Base-by-base conservation (phyloP, 2,329 filamentous ascomycete genomes). In the Diplodia seriata region DNA sequence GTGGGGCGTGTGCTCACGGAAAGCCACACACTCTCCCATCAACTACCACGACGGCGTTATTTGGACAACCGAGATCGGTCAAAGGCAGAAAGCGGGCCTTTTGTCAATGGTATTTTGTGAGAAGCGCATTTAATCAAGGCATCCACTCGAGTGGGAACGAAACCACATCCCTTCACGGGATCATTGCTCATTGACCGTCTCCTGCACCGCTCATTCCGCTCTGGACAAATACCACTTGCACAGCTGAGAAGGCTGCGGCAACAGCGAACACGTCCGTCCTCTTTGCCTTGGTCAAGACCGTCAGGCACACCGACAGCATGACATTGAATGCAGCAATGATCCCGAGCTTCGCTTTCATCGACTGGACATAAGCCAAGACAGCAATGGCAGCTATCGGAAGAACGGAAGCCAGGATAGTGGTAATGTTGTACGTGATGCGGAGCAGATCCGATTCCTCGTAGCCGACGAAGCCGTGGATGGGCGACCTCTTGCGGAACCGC, bases 221-320 rank as follows among this genome's bases (percentile, higher is more conserved):
- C 38, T 66, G 63, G 8, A 57, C 53, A 20, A 66, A 66, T 3
- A 57, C 63, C 3, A 66, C 63, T 7, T 66, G 63, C 6, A 66
- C 43, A 15, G 63, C 63, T 7, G 63, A 55, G 33, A 66, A 66
- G 2, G 63, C 38, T 8, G 53, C 51, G 4, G 53, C 23, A 15
- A 57, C 53, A 1, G 63, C 63, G 33, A 66, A 66, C 4, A 57
- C 49, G 0, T 66, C 63, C 8, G 38, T 66, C 5, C 51, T 40
- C 26, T 49, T 66, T 1, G 63, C 51, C 7, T 36, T 38, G 2
- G 63, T 66, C n/a, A 66, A 20, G 29, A 26, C n/a, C 4, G 23
- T 53, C 1, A 66, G 23, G 26, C 51, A 66, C 2, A 66, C 1
- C 7, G 53, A 56, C 2, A 57, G 9, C 2, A 47, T 4, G 2